Evolutionary conservation across 2,329 filamentous ascomycete genomes (phyloP).

Genomic region (Aspergillus sp.): DNA sequence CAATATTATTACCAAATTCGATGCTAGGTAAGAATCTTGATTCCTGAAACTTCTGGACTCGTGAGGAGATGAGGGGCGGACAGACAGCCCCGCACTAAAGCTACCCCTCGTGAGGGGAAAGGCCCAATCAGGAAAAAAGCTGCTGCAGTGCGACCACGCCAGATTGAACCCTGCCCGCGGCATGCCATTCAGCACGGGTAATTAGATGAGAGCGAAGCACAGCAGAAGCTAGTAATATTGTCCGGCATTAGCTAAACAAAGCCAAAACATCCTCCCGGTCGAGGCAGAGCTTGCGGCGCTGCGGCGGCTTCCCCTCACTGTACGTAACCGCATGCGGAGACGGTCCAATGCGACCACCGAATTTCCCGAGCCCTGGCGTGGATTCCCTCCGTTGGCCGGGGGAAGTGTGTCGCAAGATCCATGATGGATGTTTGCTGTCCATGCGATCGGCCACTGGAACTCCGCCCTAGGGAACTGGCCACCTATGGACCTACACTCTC

Average conservation of each 20-base stretch:
- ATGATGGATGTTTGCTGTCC: neutral
- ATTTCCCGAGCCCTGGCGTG: neutral
- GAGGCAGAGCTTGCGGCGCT: neutral
- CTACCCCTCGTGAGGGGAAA: slow-evolving; percentile 24
- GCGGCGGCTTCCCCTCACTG: slow-evolving; percentile 3
- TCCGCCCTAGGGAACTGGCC: neutral
- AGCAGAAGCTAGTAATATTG: neutral
- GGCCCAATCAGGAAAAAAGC: slow-evolving; percentile 1
- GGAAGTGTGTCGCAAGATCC: neutral
- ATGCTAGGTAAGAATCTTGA: neutral
- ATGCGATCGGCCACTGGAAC: slow-evolving; percentile 4
- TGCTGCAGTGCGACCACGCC: neutral
- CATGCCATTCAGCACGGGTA: neutral
- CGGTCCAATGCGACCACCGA: neutral
- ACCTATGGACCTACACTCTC: neutral
- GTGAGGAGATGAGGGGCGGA: slow-evolving; percentile 1
- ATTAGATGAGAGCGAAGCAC: neutral
- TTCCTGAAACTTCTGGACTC: neutral
- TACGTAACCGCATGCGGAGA: slow-evolving; percentile 11
- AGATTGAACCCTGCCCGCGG: neutral
- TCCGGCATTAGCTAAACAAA: neutral
- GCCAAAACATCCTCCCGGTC: neutral
- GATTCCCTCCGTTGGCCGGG: neutral
- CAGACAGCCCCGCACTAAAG: slow-evolving; percentile 5
- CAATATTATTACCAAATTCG: neutral